Evolutionary conservation across 176 grass and related monocot species (phyloP), one percentile per base, ranked within the genome.

Genomic region (Sorghum bicolor): DNA sequence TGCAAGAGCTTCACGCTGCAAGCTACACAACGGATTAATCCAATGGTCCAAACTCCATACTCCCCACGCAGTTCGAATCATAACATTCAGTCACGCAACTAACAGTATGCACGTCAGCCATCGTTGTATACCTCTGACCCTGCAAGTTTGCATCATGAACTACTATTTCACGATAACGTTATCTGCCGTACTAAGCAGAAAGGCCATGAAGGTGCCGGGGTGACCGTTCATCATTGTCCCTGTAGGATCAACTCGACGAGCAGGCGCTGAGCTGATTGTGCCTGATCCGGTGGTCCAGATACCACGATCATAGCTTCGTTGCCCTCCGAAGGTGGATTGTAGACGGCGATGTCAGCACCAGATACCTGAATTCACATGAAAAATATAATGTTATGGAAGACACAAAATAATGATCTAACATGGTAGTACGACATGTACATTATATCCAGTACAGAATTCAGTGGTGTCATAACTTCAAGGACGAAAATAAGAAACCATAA

Each of bases 261-360:
- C 38, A 25, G 20, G 28, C 37, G 71, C 48, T 82, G 62, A 32
- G 85, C 71, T 26, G 66, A 83, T 50, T 88, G 80, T 6, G 74
- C 74, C 29, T 83, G 57, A 55, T 72, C 74, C 5, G 86, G 80
- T 4, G 64, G 68, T 48, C 85, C 85, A 62, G 85, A 87, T 82
- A 87, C 80, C 71, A 82, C 37, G 39, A 87, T 61, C 36, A 14
- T 87, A 82, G 36, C 22, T 41, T 82, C 79, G 26, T 55, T 76
- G 61, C 47, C 65, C 71, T 69, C 71, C 3, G 24, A 28, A 39
- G 69, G 67, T 67, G 85, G 78, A 45, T 69, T 29, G 15, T 87
- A 69, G n/a, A 81, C 28, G 6, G 55, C 50, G 25, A 88, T 64
- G 8, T 88, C 33, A 65, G 86, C 86, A 39, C 86, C 86, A 41